Evolutionary conservation across 2,329 filamentous ascomycete species (phyloP), one percentile per base, ranked within the genome.

Genomic region (Torrubiella hemipterigena): DNA sequence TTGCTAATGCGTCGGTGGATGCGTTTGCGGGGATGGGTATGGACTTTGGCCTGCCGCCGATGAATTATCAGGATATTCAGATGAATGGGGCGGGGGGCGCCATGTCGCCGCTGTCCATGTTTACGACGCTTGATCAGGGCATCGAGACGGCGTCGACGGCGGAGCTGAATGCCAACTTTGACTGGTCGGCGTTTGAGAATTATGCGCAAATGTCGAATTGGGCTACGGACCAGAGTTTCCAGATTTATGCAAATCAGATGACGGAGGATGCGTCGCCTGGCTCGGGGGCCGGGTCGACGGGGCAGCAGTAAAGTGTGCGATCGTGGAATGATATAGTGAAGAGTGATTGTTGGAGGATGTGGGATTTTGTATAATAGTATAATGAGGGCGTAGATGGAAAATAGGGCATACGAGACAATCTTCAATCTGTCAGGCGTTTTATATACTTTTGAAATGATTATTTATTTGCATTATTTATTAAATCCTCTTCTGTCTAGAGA

Each of bases 141-240:
- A 30, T 44, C 10, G 47, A 41, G 9, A n/a, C n/a, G n/a, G n/a
- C n/a, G n/a, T 33, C 40, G 18, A 45, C 44, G 7, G 39, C 65
- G 45, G 65, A 68, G 22, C 52, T 73, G 30, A 55, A 58, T 20
- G 50, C 56, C 26, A 70, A 65, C 29, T 69, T 75, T 45, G 69
- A 75, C 50, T 75, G 70, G 70, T 70, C 73, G 26, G 63, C 66
- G 10, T 66, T 75, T 29, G 69, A 75, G 37, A 72, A 62, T 31
- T 74, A 67, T 38, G 61, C 69, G 1, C 70, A 75, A 37, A 50
- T 53, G 43, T 60, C 65, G 11, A 63, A 60, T 25, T 73, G 67
- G 59, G 65, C 60, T 17, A 52, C 57, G 3, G 67, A 72, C 19
- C 62, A 66, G 34, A 58, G 60, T 12, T 68, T 71, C 41, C 61